A percentile compares a stretch with the other conserved stretches of the same genome.
phyloP scores from a whole-genome alignment of 129 eudicot genomes.

The Lactuca sativa region DNA sequence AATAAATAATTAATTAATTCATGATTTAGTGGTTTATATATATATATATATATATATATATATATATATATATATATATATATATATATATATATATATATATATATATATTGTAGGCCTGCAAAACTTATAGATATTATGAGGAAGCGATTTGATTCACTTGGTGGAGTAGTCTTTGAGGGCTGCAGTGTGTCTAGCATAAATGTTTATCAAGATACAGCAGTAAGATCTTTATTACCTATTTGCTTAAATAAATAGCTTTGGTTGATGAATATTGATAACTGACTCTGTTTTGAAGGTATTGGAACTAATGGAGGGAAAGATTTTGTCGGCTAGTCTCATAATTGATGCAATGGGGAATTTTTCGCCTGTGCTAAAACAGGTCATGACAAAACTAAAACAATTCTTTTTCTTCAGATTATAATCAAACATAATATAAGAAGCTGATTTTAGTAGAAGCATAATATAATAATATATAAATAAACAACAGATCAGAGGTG shows the following conservation, averaged over 20 bases:
- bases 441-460: neutral
- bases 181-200: conserved; percentile 69
- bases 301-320: conserved; percentile 63
- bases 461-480: neutral
- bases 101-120: conserved; percentile 53
- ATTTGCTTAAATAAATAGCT: no score
- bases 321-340: conserved; percentile 69
- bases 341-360: conserved; percentile 98
- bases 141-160: conserved; percentile 59
- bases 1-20: neutral
- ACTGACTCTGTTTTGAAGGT: conserved; percentile 43
- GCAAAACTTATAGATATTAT: conserved; percentile 72
- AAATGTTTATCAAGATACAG: conserved; percentile 66
- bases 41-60: no score
- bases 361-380: conserved; percentile 89
- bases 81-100: no score
- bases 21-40: neutral
- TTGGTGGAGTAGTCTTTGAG: conserved; percentile 85
- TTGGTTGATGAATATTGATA: no score
- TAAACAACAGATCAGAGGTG: conserved; percentile 62
- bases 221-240: conserved; percentile 46
- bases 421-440: neutral
- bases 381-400: conserved; percentile 44
- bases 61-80: no score
- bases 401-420: neutral